These are phyloP conservation scores for Leccinum huronense DNA, from an alignment of 1,284 basidiomycete species.

Conservation along the genomic window DNA sequence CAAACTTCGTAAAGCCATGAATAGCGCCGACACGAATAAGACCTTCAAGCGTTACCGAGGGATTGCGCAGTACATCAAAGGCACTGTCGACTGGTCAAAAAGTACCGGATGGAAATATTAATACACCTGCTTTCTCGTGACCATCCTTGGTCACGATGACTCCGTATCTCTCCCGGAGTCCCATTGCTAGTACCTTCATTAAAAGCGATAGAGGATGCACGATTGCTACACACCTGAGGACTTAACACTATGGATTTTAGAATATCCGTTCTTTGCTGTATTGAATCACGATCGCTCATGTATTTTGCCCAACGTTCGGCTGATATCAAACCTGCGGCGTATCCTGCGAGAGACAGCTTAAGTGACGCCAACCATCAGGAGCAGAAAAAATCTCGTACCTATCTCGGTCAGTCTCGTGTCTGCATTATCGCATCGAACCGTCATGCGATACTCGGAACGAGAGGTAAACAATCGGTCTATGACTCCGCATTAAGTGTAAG, in stretches of 20 bases:
- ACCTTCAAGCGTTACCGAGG: conserved; percentile 48
- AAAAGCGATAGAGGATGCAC: neutral
- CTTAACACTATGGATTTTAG: conserved; percentile 52
- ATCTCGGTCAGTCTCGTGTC: conserved; percentile 77
- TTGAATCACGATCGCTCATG: conserved; percentile 44
- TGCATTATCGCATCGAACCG: conserved; percentile 85
- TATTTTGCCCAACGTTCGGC: conserved; percentile 62
- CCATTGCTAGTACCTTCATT: conserved; percentile 52
- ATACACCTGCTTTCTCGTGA: conserved; percentile 51
- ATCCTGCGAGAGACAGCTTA: conserved; percentile 38
- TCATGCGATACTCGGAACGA: conserved; percentile 86
- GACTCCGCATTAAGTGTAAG: conserved; percentile 12
- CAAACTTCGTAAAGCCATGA: conserved; percentile 54
- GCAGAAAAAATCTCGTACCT: conserved; percentile 40
- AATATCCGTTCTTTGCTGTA: conserved; percentile 50
- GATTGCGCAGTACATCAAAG: conserved; percentile 72
- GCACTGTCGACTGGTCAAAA: conserved; percentile 46
- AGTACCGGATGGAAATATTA: neutral
- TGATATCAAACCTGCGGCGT: conserved; percentile 59
- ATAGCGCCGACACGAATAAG: conserved; percentile 46
- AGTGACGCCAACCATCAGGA: neutral
- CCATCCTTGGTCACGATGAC: conserved; percentile 62
- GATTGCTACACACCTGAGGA: conserved; percentile 51
- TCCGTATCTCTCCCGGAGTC: conserved; percentile 40
- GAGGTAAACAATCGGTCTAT: conserved; percentile 94